Evolutionary conservation across 306 rosid species (phyloP).

Genomic region (Senna siamea): DNA sequence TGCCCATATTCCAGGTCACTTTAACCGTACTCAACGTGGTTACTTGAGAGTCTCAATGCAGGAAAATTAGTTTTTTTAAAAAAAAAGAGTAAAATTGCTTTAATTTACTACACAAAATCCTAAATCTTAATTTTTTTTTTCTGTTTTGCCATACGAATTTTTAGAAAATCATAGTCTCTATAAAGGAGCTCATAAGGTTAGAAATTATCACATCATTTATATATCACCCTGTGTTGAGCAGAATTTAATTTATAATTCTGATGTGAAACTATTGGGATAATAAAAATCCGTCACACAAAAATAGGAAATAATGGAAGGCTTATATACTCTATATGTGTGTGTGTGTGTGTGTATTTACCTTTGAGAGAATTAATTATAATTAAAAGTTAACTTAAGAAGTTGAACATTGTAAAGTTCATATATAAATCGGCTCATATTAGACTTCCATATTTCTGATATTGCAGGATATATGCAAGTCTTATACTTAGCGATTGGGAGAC

Average conservation of each 20-base stretch:
- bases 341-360: too few relatives aligned
- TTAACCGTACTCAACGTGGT: conserved; percentile 42
- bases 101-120: conserved; percentile 34
- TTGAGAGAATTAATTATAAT: too few relatives aligned
- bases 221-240: too few relatives aligned
- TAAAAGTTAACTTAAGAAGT: too few relatives aligned
- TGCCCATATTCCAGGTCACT: conserved; percentile 40
- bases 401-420: too few relatives aligned
- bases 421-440: too few relatives aligned
- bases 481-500: neutral
- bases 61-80: conserved; percentile 16
- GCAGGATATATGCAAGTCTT: neutral
- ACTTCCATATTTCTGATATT: too few relatives aligned
- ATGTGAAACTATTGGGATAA: too few relatives aligned
- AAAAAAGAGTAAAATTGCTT: conserved; percentile 29
- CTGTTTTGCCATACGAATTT: neutral
- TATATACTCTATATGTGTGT: too few relatives aligned
- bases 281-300: too few relatives aligned
- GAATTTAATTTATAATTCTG: too few relatives aligned
- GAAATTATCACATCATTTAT: neutral
- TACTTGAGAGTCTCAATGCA: conserved; percentile 45
- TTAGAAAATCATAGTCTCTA: neutral
- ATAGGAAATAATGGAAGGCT: too few relatives aligned
- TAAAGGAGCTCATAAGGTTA: neutral
- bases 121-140: neutral